These are phyloP conservation scores for Termitomyces heimii DNA, from an alignment of 768 basidiomycete genomes.

Conservation along the genomic window DNA sequence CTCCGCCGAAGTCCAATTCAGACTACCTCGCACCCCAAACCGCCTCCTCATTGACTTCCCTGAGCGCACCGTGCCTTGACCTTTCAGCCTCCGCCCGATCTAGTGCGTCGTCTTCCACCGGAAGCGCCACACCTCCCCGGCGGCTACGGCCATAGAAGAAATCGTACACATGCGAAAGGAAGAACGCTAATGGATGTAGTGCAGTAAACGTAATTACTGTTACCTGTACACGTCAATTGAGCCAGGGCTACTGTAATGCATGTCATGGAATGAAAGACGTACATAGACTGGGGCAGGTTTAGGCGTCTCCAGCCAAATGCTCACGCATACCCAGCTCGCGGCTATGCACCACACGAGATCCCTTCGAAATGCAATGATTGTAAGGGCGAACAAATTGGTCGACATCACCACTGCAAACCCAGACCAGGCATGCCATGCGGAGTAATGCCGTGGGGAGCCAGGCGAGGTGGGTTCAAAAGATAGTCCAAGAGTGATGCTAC, in stretches of 20 bases:
- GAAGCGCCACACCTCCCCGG: constrained; percentile 14
- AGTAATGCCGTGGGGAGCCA: constrained; percentile 44
- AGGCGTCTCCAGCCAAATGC: constrained; percentile 53
- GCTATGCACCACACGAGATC: constrained; percentile 76
- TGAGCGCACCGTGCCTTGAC: constrained; percentile 1
- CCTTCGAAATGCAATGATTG: constrained; percentile 48
- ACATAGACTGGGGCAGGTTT: constrained; percentile 66
- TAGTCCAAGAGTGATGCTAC: constrained; percentile 65
- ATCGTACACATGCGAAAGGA: constrained; percentile 38
- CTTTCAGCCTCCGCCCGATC: constrained; percentile 6
- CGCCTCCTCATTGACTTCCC: constrained; percentile 16
- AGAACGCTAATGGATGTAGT: constrained; percentile 56
- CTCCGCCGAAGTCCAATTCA: background rate
- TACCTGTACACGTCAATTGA: constrained; percentile 31
- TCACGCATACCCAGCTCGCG: constrained; percentile 67
- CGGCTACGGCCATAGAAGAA: constrained; percentile 16
- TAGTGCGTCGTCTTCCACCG: constrained; percentile 14
- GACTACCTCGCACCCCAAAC: constrained; percentile 11
- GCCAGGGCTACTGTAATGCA: background rate
- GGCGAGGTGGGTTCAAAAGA: constrained; percentile 40
- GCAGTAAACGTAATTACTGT: constrained; percentile 59
- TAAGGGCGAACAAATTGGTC: constrained; percentile 53
- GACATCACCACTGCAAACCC: constrained; percentile 65
- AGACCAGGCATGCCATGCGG: constrained; percentile 58
- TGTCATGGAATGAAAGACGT: constrained; percentile 18